Conservation (phyloP, 2,329 filamentous ascomycete genomes). For the Ceratocystis colombiana region DNA sequence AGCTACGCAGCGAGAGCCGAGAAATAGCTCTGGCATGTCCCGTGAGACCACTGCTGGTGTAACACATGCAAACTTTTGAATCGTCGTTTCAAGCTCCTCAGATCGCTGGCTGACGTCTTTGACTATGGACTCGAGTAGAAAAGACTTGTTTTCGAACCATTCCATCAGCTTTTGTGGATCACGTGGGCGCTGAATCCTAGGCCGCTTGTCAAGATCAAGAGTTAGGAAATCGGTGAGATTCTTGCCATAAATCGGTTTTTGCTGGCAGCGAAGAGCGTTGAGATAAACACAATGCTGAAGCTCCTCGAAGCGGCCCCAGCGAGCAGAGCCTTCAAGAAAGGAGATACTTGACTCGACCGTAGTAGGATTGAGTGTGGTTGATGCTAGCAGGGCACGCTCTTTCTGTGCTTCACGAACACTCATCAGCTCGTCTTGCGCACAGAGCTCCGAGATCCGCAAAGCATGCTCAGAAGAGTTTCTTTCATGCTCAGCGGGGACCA, state of each 20-base stretch:
- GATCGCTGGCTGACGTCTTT: constrained; percentile 65
- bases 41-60: constrained; percentile 80
- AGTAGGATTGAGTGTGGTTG: constrained; percentile 49
- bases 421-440: constrained; percentile 14
- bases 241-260: constrained; percentile 70
- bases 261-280: constrained; percentile 69
- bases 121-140: constrained; percentile 55
- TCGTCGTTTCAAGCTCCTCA: constrained; percentile 58
- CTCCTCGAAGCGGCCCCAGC: constrained; percentile 63
- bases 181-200: constrained; percentile 50
- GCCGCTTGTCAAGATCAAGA: constrained; percentile 50
- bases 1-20: constrained; percentile 51
- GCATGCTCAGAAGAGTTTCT: constrained; percentile 46
- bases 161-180: constrained; percentile 54
- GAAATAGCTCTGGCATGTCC: constrained; percentile 58
- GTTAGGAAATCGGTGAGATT: constrained; percentile 66
- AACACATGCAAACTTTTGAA: constrained; percentile 84
- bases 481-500: constrained; percentile 46
- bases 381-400: constrained; percentile 42
- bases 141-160: constrained; percentile 66
- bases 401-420: constrained; percentile 11
- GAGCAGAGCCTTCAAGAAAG: constrained; percentile 60
- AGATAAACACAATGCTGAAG: constrained; percentile 71
- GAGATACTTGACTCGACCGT: constrained; percentile 59
- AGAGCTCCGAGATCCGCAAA: constrained; percentile 15